Conservation (phyloP, 2,329 filamentous ascomycete genomes). For the Colletotrichum lini region DNA sequence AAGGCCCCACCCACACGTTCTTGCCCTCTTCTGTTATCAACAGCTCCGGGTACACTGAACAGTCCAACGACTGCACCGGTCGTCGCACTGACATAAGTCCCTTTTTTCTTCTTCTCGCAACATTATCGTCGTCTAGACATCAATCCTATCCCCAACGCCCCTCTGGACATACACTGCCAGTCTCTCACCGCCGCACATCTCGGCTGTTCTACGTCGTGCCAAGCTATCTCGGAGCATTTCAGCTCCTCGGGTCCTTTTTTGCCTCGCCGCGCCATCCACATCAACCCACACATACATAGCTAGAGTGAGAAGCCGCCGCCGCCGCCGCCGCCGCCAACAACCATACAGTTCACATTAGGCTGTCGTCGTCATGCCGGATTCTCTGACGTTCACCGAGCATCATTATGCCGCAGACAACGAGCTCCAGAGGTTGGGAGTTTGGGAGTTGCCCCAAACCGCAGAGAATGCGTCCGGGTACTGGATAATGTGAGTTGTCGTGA, state of each 20-base stretch:
- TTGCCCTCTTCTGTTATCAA: conserved; percentile 15
- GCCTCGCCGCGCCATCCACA: not conserved
- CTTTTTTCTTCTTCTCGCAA: not conserved
- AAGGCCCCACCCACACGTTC: conserved; percentile 25
- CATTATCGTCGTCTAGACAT: not conserved
- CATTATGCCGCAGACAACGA: conserved; percentile 55
- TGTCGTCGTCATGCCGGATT: conserved; percentile 25
- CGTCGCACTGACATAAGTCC: not conserved
- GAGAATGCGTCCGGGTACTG: conserved; percentile 48
- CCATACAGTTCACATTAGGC: not conserved
- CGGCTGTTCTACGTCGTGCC: not conserved
- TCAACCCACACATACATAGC: not conserved
- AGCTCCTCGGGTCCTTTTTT: not conserved
- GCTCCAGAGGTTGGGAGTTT: conserved; percentile 63
- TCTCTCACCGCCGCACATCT: not conserved
- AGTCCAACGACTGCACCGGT: not conserved
- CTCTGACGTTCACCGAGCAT: conserved; percentile 53
- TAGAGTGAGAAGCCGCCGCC: not conserved
- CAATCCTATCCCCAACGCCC: not conserved
- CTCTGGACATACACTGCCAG: not conserved
- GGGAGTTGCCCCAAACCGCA: conserved; percentile 51
- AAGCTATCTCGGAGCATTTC: not conserved
- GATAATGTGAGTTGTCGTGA: conserved; percentile 52
- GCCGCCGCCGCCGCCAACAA: not conserved
- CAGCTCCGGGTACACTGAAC: conserved; percentile 7